Evolutionary conservation across 352 stramenopile species (phyloP), one percentile per base, ranked within the genome.

Genomic region (Aphanomyces stellatus): DNA sequence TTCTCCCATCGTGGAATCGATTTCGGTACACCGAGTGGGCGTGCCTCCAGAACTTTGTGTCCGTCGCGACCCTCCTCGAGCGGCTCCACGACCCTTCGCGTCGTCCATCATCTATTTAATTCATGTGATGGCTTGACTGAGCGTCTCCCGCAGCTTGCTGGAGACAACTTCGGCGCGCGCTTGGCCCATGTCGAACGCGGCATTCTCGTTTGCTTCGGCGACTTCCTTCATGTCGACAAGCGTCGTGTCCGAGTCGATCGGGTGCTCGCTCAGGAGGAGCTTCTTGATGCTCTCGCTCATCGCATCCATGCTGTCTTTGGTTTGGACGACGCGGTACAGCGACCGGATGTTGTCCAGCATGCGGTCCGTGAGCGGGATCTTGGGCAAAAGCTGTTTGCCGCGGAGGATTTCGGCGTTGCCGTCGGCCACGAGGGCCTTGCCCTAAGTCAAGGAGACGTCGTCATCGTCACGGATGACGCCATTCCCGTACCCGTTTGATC

Each of bases 281-380:
- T 67, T 67, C n/a, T 51, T 49, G 34, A 67, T 67, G 35, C 60
- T 31, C 15, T 67, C 60, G 35, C 60, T 60, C 78, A 87, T 85
- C 49, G 83, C 73, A 62, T 88, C 78, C 41, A 88, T 88, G 67
- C 82, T 81, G 31, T 88, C 78, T 53, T 88, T 88, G 13, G 78
- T 88, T 68, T 86, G 76, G 31, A 87, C 80, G 15, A 87, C 67
- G 31, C 79, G 78, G 74, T 87, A 81, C 63, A 87, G 80, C 37
- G 68, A 72, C 11, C 73, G 72, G 62, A 88, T 78, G 27, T 78
- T 72, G 6, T 71, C 53, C 51, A 85, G 68, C 80, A 88, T 88
- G 48, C 80, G 78, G 42, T 76, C 78, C 2, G 75, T 85, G 46
- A 81, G 74, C 5, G 77, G 76, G n/a, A 88, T 51, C 35, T 85